phyloP scores from a whole-genome alignment of 2,329 filamentous ascomycete species.

The Teratosphaeria destructans region DNA sequence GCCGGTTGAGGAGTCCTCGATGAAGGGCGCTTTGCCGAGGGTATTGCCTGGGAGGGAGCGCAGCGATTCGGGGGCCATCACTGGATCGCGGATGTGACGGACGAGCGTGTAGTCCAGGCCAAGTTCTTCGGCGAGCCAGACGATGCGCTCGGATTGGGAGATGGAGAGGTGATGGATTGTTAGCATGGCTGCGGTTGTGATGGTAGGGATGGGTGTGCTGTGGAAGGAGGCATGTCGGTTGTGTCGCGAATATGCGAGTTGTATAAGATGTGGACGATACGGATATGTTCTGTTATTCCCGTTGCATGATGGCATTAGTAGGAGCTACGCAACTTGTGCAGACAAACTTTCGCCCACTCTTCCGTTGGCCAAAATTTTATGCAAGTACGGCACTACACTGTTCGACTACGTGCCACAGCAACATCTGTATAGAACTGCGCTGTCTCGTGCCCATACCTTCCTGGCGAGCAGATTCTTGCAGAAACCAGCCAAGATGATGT shows the following conservation, averaged over 20 bases:
- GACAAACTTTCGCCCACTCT: background rate
- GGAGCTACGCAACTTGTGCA: background rate
- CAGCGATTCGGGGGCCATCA: constrained; percentile 19
- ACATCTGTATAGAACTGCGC: too few species aligned
- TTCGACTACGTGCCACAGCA: too few species aligned
- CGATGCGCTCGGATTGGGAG: constrained; percentile 53
- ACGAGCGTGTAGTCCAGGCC: constrained; percentile 42
- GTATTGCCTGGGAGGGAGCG: constrained; percentile 1
- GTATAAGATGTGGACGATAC: background rate
- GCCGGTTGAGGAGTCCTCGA: background rate
- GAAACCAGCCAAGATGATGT: too few species aligned
- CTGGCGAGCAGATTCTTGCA: too few species aligned
- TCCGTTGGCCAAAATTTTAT: background rate
- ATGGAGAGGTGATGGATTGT: constrained; percentile 27
- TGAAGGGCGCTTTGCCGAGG: constrained; percentile 2
- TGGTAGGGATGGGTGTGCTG: constrained; percentile 2
- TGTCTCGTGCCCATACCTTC: too few species aligned
- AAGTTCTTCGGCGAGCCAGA: constrained; percentile 58
- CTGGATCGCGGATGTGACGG: constrained; percentile 37
- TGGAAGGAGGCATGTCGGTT: background rate
- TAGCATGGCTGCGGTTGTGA: constrained; percentile 22
- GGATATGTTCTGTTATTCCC: background rate
- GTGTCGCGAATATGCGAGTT: background rate
- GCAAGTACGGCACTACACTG: background rate
- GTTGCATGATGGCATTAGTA: background rate